Percentiles rank a stretch among this genome's conserved stretches.
Conservation (phyloP, 768 basidiomycete species). For the Pleurotus ostreatus region DNA sequence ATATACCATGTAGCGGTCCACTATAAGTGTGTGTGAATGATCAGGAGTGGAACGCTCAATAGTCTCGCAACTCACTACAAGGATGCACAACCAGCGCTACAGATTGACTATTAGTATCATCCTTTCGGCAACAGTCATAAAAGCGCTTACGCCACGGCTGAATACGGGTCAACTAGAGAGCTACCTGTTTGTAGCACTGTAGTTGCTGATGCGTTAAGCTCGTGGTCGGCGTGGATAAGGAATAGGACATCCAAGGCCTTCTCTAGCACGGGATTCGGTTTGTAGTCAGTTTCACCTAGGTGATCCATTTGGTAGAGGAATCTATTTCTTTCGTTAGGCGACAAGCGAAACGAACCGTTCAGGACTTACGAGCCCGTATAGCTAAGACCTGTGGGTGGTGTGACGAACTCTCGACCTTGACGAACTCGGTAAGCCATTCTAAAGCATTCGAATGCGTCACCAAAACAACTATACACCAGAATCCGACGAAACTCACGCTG, state of each 20-base stretch:
- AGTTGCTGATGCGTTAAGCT: slow-evolving; percentile 82
- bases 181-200: slow-evolving; percentile 86
- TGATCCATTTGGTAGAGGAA: slow-evolving; percentile 93
- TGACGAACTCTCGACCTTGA: slow-evolving; percentile 85
- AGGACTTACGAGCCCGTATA: slow-evolving; percentile 75
- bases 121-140: neutral
- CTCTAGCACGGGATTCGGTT: slow-evolving; percentile 79
- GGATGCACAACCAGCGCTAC: slow-evolving; percentile 80
- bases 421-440: slow-evolving; percentile 93
- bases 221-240: slow-evolving; percentile 87
- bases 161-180: slow-evolving; percentile 88
- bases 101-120: slow-evolving; percentile 4
- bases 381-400: slow-evolving; percentile 75
- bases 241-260: slow-evolving; percentile 88
- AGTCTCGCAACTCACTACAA: slow-evolving; percentile 60
- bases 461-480: neutral
- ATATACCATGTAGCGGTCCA: slow-evolving; percentile 66
- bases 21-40: slow-evolving; percentile 25
- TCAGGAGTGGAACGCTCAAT: neutral
- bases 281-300: slow-evolving; percentile 66
- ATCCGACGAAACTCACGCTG: slow-evolving; percentile 52
- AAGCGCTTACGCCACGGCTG: slow-evolving; percentile 65
- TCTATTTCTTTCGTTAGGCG: slow-evolving; percentile 25
- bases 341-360: neutral
- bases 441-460: slow-evolving; percentile 1